Base-by-base conservation (phyloP, 2,329 filamentous ascomycete species). In the Leptographium flavum region DNA sequence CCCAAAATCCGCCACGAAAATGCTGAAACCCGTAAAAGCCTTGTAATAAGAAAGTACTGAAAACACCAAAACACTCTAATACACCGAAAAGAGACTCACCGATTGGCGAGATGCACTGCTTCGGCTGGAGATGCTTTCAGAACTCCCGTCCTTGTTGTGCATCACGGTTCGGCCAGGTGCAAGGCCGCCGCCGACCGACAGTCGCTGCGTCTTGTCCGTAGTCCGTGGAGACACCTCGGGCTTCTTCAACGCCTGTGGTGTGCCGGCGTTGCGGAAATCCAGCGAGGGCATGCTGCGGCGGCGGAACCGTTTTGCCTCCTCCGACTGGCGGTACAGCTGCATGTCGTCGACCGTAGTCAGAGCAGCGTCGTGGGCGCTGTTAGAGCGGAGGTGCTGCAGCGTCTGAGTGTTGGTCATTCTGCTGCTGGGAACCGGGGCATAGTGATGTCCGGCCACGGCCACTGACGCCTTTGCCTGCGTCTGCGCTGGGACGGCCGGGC, bases 221-320 rank as follows among this genome's bases (percentile, higher is more conserved):
- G 55, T 53, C 56, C 63, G 46, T 51, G 52, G 7, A 25, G 30
- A 13, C 33, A 17, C 17, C 48, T 57, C 58, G 49, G 59, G 56
- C 49, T 57, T 60, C 54, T 57, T 59, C 43, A 60, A 56, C 36
- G 19, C 58, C 45, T 62, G 63, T 49, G 64, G 60, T 49, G 58
- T 59, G 53, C 63, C 44, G 51, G 59, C 56, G 49, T 56, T 63
- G 45, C 60, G 58, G 53, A 65, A 64, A 49, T 68, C 70, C 49
- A 73, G 62, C 17, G 77, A 81, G 52, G 85, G 85, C 65, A 93
- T 75, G 63, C 87, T 95, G 53, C 87, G 79, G 57, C 87, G 78
- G 54, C 87, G 74, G 62, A 87, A 83, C 57, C 85, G 74, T 62
- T 83, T 87, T 10, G 79, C 74, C 31, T 82, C 72, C 25, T 90